Base-by-base conservation (phyloP, 2,329 filamentous ascomycete genomes). In the Lachnellula arida region DNA sequence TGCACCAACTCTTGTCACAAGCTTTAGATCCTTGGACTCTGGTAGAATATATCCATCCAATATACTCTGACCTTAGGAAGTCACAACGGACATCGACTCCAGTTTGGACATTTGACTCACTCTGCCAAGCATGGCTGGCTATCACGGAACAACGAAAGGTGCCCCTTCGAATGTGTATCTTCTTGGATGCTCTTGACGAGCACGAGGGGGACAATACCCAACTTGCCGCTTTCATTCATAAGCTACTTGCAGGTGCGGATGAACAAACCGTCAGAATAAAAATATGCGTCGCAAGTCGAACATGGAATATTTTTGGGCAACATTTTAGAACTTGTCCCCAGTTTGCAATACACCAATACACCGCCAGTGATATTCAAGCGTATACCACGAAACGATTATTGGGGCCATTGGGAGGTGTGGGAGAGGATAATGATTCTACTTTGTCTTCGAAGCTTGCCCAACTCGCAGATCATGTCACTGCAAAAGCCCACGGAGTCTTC, bases 141-240 rank as follows among this genome's bases (percentile, higher is more conserved):
- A 46, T 49, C 8, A 32, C 37, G 8, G 12, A 39, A 34, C 46
- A 49, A 15, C 34, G 25, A 23, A 28, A 49, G 15, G 23, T 44
- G 4, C 25, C 35, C 23, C 5, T 43, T 8, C 37, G 19, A 11
- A 3, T 48, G 4, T 53, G 51, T 35, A 28, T 53, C 7, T 54
- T 54, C 17, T 28, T 54, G 37, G 52, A 54, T 50, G 52, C 52
- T 28, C 37, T 54, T 22, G 52, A 54, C 42, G 52, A 54, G 43
- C 46, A 54, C 23, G 35, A 50, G 4, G 52, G 46, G n/a, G 37
- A 49, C 25, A 49, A 54, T 37, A 17, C 22, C 11, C n/a, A 19
- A n/a, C 37, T 54, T 12, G 8, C 42, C 0, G 34, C 35, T n/a
- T n/a, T 49, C 12, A 40, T 49, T 8, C 8, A 23, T 28, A 34